Percentiles rank a stretch among this genome's conserved stretches.
phyloP scores from a whole-genome alignment of 1,284 basidiomycete species.

The Phylloboletellus chloephorus region DNA sequence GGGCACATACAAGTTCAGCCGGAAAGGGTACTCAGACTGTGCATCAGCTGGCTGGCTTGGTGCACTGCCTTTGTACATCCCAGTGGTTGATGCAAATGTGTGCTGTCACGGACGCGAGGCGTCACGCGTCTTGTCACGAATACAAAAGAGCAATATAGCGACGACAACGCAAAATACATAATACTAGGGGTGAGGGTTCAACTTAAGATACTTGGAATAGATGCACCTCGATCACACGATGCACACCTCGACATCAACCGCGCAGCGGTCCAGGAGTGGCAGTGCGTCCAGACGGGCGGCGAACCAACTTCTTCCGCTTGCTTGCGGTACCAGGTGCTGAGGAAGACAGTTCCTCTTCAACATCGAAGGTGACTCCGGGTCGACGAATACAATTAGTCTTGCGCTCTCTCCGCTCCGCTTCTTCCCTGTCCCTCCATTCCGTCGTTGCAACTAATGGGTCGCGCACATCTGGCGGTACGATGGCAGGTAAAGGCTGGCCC shows the following conservation, averaged over 20 bases:
- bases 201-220: constrained; percentile 24
- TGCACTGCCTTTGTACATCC: constrained; percentile 22
- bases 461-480: constrained; percentile 52
- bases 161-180: constrained; percentile 20
- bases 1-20: constrained; percentile 74
- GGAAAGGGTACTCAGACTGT: constrained; percentile 48
- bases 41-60: not conserved
- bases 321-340: constrained; percentile 23
- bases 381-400: constrained; percentile 47
- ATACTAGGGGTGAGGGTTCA: constrained; percentile 21
- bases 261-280: constrained; percentile 24
- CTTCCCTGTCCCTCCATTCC: constrained; percentile 58
- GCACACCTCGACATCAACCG: constrained; percentile 10
- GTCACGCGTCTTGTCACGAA: constrained; percentile 26
- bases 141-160: constrained; percentile 16
- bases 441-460: constrained; percentile 59
- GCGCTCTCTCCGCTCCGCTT: constrained; percentile 35
- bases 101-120: constrained; percentile 24
- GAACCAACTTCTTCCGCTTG: constrained; percentile 28
- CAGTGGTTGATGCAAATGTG: not conserved
- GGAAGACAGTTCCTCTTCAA: constrained; percentile 46
- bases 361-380: constrained; percentile 68
- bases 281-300: constrained; percentile 28
- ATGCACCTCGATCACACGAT: constrained; percentile 3
- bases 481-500: constrained; percentile 40